These are phyloP conservation scores for Coniferiporia weirii DNA, from an alignment of 1,284 basidiomycete genomes.

Conservation along the genomic window DNA sequence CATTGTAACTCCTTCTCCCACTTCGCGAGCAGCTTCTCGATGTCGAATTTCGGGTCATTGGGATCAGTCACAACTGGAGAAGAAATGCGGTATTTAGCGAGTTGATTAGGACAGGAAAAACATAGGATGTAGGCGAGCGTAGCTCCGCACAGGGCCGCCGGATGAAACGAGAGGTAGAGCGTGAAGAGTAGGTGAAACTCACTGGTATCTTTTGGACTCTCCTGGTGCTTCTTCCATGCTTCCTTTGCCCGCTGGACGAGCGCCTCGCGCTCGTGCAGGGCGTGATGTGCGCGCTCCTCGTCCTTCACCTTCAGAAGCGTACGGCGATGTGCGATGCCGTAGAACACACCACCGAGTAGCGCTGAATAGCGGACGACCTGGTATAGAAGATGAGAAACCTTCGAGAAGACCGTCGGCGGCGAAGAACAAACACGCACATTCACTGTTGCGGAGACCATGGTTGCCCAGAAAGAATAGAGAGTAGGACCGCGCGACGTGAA, in stretches of 20 bases:
- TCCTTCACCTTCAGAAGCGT: constrained; percentile 85
- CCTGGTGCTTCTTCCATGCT: constrained; percentile 81
- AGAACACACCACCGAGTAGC: constrained; percentile 82
- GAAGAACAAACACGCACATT: constrained; percentile 40
- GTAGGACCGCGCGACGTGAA: neutral
- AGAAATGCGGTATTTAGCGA: constrained; percentile 13
- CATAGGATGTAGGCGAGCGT: neutral
- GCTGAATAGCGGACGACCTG: constrained; percentile 97
- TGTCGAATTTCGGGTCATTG: constrained; percentile 93
- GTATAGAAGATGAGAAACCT: constrained; percentile 10
- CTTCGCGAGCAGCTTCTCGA: constrained; percentile 84
- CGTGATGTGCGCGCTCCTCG: constrained; percentile 62
- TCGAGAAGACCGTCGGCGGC: constrained; percentile 19
- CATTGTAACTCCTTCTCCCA: constrained; percentile 62
- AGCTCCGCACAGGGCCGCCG: neutral
- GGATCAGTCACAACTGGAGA: constrained; percentile 81
- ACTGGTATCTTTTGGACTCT: constrained; percentile 46
- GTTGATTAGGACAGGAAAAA: neutral
- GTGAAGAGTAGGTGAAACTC: constrained; percentile 31
- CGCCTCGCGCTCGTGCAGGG: constrained; percentile 67
- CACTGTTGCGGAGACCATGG: constrained; percentile 60
- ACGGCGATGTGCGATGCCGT: constrained; percentile 89
- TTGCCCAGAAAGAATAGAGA: constrained; percentile 15
- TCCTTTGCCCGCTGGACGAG: constrained; percentile 86
- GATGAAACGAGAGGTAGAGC: neutral